phyloP scores from a whole-genome alignment of 306 rosid species.

The Quillaja saponaria region DNA sequence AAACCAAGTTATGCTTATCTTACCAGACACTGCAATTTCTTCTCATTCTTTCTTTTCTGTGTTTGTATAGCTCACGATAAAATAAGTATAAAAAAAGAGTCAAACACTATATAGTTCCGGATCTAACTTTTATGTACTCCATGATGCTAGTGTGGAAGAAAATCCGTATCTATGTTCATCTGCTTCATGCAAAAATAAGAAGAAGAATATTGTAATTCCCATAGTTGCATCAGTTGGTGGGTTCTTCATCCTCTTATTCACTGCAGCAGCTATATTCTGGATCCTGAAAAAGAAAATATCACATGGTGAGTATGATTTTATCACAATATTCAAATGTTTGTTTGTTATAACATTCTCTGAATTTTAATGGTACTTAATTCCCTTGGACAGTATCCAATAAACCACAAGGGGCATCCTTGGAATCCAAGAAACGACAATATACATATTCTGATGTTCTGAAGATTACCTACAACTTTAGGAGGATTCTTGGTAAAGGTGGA shows the following conservation, averaged over 20 bases:
- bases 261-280: conserved; percentile 27
- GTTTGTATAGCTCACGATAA: too few species aligned
- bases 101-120: neutral
- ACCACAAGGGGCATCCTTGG: conserved; percentile 24
- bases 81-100: too few species aligned
- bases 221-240: conserved; percentile 48
- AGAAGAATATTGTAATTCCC: conserved; percentile 31
- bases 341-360: too few species aligned
- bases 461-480: conserved; percentile 49
- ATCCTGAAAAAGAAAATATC: conserved; percentile 23
- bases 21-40: too few species aligned
- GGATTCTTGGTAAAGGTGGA: conserved; percentile 50
- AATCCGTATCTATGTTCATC: conserved; percentile 42
- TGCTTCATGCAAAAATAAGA: conserved; percentile 31
- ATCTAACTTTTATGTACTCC: neutral
- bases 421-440: conserved; percentile 34
- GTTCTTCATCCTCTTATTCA: conserved; percentile 30
- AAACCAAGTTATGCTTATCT: too few species aligned
- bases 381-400: neutral
- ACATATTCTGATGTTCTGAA: conserved; percentile 34
- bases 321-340: neutral
- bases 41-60: neutral
- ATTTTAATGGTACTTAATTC: conserved; percentile 3
- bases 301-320: conserved; percentile 10
- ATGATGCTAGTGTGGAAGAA: conserved; percentile 33